Percentiles rank a stretch among this genome's conserved stretches.
Evolutionary conservation across 169 alveolate genomes (phyloP).

Genomic region (Cryptosporidium parvum): DNA sequence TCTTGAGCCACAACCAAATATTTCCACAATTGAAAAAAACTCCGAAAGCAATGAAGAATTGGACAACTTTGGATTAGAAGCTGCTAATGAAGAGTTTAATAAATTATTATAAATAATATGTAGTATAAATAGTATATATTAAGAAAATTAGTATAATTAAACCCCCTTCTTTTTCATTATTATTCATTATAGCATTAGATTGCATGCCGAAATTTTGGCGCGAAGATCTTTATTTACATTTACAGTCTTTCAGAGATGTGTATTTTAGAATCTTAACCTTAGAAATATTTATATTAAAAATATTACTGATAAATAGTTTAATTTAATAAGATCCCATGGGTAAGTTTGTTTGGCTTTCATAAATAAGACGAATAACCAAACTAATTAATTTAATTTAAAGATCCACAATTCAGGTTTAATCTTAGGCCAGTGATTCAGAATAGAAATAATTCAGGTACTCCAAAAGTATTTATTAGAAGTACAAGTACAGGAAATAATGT

Average conservation of each 20-base stretch:
- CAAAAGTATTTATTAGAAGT: constrained; percentile 61
- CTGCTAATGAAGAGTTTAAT: constrained; percentile 13
- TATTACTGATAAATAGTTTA: neutral
- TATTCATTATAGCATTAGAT: neutral
- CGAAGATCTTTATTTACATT: constrained; percentile 69
- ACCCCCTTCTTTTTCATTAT: neutral
- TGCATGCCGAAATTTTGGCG: constrained; percentile 54
- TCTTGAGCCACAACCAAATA: neutral
- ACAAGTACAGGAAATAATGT: constrained; percentile 19
- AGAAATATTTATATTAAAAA: neutral
- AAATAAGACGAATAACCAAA: neutral
- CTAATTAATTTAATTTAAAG: constrained; percentile 17
- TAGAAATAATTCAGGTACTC: constrained; percentile 16
- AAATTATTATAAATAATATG: neutral
- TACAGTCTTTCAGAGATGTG: constrained; percentile 15
- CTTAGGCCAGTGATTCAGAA: constrained; percentile 48
- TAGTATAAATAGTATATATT: constrained; percentile 19
- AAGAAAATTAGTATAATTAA: constrained; percentile 5
- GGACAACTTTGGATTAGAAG: constrained; percentile 28
- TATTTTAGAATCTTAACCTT: neutral
- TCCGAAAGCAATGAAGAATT: neutral
- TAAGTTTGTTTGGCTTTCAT: neutral
- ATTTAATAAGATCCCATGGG: neutral
- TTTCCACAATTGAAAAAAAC: neutral
- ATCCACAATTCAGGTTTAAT: constrained; percentile 48